Base-by-base conservation (phyloP, 345 rosid species). In the Balakata baccata region DNA sequence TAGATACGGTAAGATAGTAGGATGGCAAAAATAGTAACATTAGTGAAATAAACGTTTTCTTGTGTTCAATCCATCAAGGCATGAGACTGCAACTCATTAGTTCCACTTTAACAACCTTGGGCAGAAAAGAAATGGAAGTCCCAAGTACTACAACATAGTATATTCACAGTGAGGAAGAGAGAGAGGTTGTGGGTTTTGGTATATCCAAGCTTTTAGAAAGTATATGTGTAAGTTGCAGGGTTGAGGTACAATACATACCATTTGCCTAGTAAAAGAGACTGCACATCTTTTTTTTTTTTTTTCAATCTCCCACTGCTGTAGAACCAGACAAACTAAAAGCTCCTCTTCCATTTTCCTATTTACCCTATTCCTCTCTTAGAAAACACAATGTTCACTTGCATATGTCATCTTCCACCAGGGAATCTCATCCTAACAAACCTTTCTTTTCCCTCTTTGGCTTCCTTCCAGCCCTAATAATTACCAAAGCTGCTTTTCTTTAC, bases 121-220 rank as follows among this genome's bases (percentile, higher is more conserved):
- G 20, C 56, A 60, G 23, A 64, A 50, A 67, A 60, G 39, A 56
- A 66, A 45, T 14, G 65, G 66, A 69, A 29, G 43, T 46, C 58
- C 47, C 41, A 25, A 67, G 57, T 72, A 39, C 64, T 37, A 2
- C 34, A 29, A 29, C 63, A 78, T 50, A 10, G 74, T 57, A 84
- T 66, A 80, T 74, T 68, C 81, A 71, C 68, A 12, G 34, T n/a
- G 37, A 69, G 39, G 11, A 46, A 29, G 69, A 68, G 78, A 64
- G 38, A 68, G 61, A 71, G 39, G 50, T 29, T 29, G 34, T 29
- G 34, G 34, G 34, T 29, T 29, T 29, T 29, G 34, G 83, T 78
- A 85, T 79, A 80, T 86, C 79, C 82, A 76, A 85, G 88, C 89
- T 87, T 87, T 87, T 80, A 80, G 84, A 84, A 84, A 86, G 91